phyloP scores from a whole-genome alignment of 2,329 filamentous ascomycete genomes.

The Xylariaceae sp. region DNA sequence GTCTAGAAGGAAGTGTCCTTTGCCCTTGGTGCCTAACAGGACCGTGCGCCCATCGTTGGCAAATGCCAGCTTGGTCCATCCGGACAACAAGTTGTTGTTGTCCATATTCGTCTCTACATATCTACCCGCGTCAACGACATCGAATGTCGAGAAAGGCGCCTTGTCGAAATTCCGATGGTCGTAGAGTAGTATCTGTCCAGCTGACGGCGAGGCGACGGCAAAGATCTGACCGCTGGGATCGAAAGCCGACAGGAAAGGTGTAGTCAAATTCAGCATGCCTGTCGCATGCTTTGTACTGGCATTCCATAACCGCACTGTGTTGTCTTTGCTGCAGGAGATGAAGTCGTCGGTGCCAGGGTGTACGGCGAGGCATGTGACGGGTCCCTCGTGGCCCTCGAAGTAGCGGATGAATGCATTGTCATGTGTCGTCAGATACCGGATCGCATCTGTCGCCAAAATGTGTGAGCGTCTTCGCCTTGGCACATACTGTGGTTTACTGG shows the following conservation, averaged over 20 bases:
- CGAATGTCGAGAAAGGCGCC: conserved; percentile 82
- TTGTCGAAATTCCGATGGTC: conserved; percentile 93
- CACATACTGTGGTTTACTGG: too few species aligned
- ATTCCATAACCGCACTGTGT: conserved; percentile 90
- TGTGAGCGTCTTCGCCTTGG: conserved; percentile 1
- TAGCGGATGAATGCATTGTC: conserved; percentile 97
- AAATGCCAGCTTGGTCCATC: conserved; percentile 92
- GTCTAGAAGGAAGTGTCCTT: conserved; percentile 89
- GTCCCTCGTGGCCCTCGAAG: conserved; percentile 83
- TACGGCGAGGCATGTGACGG: conserved; percentile 79
- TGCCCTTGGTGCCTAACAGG: conserved; percentile 77
- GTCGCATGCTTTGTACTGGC: conserved; percentile 75
- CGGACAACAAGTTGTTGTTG: conserved; percentile 41
- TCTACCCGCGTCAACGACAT: conserved; percentile 61
- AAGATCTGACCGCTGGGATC: conserved; percentile 92
- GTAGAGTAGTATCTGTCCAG: conserved; percentile 81
- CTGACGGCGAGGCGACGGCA: conserved; percentile 78
- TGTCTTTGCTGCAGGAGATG: conserved; percentile 85
- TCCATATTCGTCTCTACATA: conserved; percentile 54
- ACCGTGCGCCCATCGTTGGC: conserved; percentile 92
- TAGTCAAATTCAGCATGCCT: conserved; percentile 76
- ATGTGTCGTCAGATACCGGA: conserved; percentile 83
- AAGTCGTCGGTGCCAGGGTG: conserved; percentile 88
- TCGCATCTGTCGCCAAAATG: conserved; percentile 58
- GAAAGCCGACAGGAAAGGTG: conserved; percentile 80